Base-by-base conservation (phyloP, 352 stramenopile species). In the Globisporangium megalacanthum region DNA sequence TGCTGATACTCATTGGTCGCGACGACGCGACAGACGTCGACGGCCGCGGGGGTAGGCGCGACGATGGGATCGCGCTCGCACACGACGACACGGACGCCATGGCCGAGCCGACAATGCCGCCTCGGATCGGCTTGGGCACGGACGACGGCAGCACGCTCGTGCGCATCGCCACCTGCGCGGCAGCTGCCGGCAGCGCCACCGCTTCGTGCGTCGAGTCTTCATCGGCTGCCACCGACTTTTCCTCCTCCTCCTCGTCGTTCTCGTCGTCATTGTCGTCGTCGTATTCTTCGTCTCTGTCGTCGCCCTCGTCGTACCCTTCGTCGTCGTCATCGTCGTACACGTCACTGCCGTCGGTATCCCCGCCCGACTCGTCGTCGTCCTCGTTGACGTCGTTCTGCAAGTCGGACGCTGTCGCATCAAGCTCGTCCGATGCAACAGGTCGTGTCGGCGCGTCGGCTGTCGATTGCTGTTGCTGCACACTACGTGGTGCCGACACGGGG, bases 1-100 rank as follows among this genome's bases (percentile, higher is more conserved):
- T 87, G 58, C 83, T 94, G 35, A 94, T 61, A 52, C 81, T 94
- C 76, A 83, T 90, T 0, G 83, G 79, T 11, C 78, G 69, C 6
- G 69, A 72, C 4, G 68, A 70, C 9, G 61, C 65, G 4, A 70
- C 49, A 2, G 77, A 87, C 17, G 79, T 75, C 1, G 79, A 88
- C 22, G 81, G 84, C 15, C 72, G 80, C 3, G 80, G 69, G 6
- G 80, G 80, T 15, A 82, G 57, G 22, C 71, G 49, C 2, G 31
- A 55, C 14, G 31, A 55, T 14, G 61, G 65, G 33, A 68, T 68
- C 22, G 50, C 44, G 7, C 63, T 61, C 17, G 55, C 19, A 37
- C 36, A 44, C 4, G 57, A 25, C 3, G 57, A 20, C 14, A 60
- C 33, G 11, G 60, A 47, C 19, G 49, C 42, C 36, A 15, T 45